phyloP scores from a whole-genome alignment of 2,329 filamentous ascomycete genomes.

The Leptosphaerulina australis region DNA sequence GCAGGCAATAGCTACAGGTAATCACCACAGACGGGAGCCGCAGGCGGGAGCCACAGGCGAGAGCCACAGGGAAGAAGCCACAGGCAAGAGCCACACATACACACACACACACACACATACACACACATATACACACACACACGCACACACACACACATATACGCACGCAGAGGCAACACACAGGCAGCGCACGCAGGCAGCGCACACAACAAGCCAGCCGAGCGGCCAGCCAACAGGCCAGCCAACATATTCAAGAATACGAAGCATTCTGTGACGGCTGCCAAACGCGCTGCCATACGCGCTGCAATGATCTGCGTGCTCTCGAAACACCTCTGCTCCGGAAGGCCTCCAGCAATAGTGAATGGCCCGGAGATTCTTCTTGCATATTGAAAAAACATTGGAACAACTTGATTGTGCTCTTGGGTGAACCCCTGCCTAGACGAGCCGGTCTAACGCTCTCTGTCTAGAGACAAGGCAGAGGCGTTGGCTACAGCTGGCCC shows the following conservation, averaged over 20 bases:
- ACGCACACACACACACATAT: too few species aligned
- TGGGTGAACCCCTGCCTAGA: constrained; percentile 7
- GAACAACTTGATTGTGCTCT: constrained; percentile 1
- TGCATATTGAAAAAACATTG: constrained; percentile 11
- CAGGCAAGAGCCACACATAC: too few species aligned
- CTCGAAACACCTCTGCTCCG: constrained; percentile 15
- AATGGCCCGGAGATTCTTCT: constrained; percentile 22
- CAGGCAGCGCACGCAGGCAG: too few species aligned
- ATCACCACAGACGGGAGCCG: too few species aligned
- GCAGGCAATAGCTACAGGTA: too few species aligned
- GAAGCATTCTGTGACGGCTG: constrained; percentile 13
- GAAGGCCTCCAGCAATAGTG: constrained; percentile 21
- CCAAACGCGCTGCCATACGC: neutral
- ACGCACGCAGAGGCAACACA: too few species aligned
- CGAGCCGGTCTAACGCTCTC: constrained; percentile 8
- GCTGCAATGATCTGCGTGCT: constrained; percentile 3
- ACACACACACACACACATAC: too few species aligned
- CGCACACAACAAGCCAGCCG: too few species aligned
- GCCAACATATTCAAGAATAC: constrained; percentile 5
- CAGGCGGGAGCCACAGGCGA: too few species aligned
- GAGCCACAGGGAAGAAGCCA: too few species aligned
- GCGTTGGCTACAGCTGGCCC: constrained; percentile 10
- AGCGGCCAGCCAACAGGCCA: too few species aligned
- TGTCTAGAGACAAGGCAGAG: constrained; percentile 13
- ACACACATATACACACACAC: too few species aligned